Evolutionary conservation across 1,284 basidiomycete species (phyloP).

Genomic region (Athelia sp.): DNA sequence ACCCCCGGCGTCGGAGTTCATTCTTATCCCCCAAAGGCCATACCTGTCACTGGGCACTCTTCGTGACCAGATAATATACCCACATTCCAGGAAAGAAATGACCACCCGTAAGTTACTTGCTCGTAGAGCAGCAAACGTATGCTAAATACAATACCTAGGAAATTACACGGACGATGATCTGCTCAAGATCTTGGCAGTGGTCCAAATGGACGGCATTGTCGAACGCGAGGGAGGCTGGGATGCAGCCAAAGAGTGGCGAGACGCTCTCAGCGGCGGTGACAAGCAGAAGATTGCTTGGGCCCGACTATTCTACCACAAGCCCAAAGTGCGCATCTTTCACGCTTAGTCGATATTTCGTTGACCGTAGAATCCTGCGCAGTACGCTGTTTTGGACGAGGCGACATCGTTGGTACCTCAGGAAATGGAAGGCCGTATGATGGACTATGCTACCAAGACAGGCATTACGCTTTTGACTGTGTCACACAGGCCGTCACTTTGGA

Average conservation of each 20-base stretch:
- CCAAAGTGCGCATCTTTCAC: slow-evolving; percentile 55
- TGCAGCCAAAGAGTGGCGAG: slow-evolving; percentile 85
- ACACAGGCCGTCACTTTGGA: slow-evolving; percentile 91
- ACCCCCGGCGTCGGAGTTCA: slow-evolving; percentile 85
- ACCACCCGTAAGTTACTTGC: slow-evolving; percentile 47
- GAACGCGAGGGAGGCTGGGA: slow-evolving; percentile 98
- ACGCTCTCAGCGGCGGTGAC: slow-evolving; percentile 85
- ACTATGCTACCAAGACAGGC: slow-evolving; percentile 81
- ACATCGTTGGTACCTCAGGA: slow-evolving; percentile 92
- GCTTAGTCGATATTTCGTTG: background rate
- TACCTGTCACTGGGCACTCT: slow-evolving; percentile 93
- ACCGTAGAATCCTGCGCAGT: slow-evolving; percentile 40
- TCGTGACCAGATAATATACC: slow-evolving; percentile 89
- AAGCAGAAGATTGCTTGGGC: slow-evolving; percentile 97
- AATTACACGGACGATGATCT: slow-evolving; percentile 78
- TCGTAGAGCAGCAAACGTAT: background rate
- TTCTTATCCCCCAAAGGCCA: slow-evolving; percentile 93
- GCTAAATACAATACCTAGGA: slow-evolving; percentile 28
- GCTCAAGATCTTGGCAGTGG: slow-evolving; percentile 66
- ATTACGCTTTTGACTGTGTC: slow-evolving; percentile 92
- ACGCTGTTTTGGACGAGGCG: slow-evolving; percentile 95
- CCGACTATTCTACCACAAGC: slow-evolving; percentile 91
- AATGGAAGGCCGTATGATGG: slow-evolving; percentile 95
- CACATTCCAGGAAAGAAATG: slow-evolving; percentile 80
- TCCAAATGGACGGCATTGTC: slow-evolving; percentile 87